These are phyloP conservation scores for Sequoia sempervirens DNA, from an alignment of 75 land plant species.

Conservation along the genomic window DNA sequence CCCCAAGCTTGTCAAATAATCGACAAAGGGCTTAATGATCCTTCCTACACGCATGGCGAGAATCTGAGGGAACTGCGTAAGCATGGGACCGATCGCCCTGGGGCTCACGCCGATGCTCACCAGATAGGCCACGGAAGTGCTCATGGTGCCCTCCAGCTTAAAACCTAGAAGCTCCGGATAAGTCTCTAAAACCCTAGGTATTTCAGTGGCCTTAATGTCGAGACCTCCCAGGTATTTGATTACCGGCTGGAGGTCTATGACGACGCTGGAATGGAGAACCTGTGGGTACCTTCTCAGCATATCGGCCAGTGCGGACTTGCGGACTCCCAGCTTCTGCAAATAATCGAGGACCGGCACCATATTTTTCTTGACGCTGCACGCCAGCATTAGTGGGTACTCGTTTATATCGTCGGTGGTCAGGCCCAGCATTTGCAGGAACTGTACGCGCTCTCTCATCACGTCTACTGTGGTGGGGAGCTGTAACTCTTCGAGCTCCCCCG, in stretches of 20 bases:
- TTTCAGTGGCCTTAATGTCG: slow-evolving; percentile 56
- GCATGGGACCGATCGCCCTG: slow-evolving; percentile 56
- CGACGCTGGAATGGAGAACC: slow-evolving; percentile 80
- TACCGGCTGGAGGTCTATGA: slow-evolving; percentile 66
- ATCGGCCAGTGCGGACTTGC: slow-evolving; percentile 44
- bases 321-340: slow-evolving; percentile 64
- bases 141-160: slow-evolving; percentile 88
- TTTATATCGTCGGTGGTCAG: slow-evolving; percentile 70
- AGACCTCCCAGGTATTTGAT: slow-evolving; percentile 72
- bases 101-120: slow-evolving; percentile 78
- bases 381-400: slow-evolving; percentile 70
- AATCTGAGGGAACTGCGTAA: slow-evolving; percentile 75
- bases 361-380: slow-evolving; percentile 91
- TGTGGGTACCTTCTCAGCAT: slow-evolving; percentile 72
- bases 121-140: slow-evolving; percentile 81
- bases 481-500: slow-evolving; percentile 70
- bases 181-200: slow-evolving; percentile 64
- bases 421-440: slow-evolving; percentile 71
- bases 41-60: slow-evolving; percentile 82
- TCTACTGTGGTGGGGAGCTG: slow-evolving; percentile 73
- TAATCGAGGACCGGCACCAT: slow-evolving; percentile 85
- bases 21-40: slow-evolving; percentile 86
- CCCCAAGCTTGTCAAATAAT: slow-evolving; percentile 61
- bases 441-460: slow-evolving; percentile 76
- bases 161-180: slow-evolving; percentile 87